Conservation (phyloP, 2,329 filamentous ascomycete genomes). For the Pseudogymnoascus sp. region DNA sequence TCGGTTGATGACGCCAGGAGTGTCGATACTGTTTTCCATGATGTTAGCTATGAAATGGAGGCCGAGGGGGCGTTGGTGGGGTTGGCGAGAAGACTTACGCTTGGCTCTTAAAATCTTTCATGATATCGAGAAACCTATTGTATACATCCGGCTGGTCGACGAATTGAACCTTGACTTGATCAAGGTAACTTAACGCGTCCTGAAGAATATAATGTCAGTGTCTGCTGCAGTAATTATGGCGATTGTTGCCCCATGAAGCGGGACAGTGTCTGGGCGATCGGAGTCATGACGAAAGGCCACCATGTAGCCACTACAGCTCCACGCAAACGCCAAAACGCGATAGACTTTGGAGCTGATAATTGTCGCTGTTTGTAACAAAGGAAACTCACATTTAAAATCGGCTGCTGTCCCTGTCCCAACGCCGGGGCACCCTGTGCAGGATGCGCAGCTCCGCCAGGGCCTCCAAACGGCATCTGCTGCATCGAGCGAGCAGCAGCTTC, state of each 20-base stretch:
- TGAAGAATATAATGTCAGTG: constrained; percentile 27
- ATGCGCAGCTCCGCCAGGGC: constrained; percentile 34
- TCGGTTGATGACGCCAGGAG: constrained; percentile 91
- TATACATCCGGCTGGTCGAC: constrained; percentile 96
- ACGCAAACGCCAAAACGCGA: background rate
- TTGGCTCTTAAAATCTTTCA: constrained; percentile 99
- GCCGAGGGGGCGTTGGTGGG: constrained; percentile 17
- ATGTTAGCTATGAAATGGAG: background rate
- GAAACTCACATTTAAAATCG: constrained; percentile 64
- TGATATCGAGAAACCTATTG: constrained; percentile 93
- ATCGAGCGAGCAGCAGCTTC: constrained; percentile 45
- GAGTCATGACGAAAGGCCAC: background rate
- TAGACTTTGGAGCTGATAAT: background rate
- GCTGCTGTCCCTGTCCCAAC: constrained; percentile 73
- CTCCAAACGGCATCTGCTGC: constrained; percentile 56
- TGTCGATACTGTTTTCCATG: constrained; percentile 65
- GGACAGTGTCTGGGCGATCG: background rate
- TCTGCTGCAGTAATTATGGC: background rate
- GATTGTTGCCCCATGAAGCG: background rate
- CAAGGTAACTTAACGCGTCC: constrained; percentile 89
- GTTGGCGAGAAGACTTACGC: constrained; percentile 53
- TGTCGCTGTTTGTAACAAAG: background rate
- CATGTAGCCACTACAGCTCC: background rate
- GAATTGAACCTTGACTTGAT: constrained; percentile 98
- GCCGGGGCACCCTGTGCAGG: constrained; percentile 38